Conservation (phyloP, 148 eudicot species). For the Vaccinium corymbosum region DNA sequence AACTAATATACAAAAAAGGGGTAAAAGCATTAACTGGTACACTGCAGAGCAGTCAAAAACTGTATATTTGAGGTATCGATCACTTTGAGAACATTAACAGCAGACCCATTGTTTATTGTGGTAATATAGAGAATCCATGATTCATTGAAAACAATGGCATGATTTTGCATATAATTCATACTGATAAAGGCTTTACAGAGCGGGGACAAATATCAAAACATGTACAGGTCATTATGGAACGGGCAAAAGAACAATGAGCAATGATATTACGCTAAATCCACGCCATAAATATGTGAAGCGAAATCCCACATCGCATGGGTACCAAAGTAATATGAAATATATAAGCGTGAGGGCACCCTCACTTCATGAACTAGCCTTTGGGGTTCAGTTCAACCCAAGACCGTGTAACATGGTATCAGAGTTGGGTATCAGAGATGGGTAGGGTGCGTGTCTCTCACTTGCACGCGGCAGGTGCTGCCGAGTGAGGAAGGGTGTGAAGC, state of each 20-base stretch:
- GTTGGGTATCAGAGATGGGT: too few species aligned
- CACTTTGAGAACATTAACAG: background rate
- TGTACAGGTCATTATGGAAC: background rate
- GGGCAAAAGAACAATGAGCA: background rate
- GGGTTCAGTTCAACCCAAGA: too few species aligned
- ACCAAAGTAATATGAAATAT: too few species aligned
- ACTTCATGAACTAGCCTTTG: too few species aligned
- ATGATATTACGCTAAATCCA: background rate
- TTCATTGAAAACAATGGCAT: background rate
- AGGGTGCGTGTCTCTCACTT: too few species aligned
- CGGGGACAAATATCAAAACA: background rate
- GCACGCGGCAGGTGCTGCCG: too few species aligned
- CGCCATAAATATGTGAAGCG: background rate
- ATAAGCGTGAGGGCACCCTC: too few species aligned
- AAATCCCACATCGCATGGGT: too few species aligned
- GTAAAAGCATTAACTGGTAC: background rate
- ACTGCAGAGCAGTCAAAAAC: background rate
- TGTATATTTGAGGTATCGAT: background rate
- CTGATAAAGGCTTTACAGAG: background rate
- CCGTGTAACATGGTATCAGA: too few species aligned
- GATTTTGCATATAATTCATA: background rate
- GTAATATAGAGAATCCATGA: background rate
- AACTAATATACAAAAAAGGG: background rate
- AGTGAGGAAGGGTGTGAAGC: too few species aligned
- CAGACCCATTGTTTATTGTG: background rate